Base-by-base conservation (phyloP, 2,329 filamentous ascomycete genomes). In the Fusarium incarnatum region DNA sequence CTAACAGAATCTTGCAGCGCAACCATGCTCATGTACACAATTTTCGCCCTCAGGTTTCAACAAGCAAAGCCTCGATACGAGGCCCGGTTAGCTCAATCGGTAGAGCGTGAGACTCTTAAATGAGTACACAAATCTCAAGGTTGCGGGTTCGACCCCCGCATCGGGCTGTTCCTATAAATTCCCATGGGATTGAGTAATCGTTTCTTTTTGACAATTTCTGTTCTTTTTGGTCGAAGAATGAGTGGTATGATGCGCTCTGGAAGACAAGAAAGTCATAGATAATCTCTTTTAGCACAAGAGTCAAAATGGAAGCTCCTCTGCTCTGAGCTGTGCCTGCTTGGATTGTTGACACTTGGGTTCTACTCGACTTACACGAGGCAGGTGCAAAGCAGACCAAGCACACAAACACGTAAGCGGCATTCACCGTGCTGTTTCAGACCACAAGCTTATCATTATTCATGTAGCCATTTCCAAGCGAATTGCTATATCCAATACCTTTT, bases 71-170 rank as follows among this genome's bases (percentile, higher is more conserved):
- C 60, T 65, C 61, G 22, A 50, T 41, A 47, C 30, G 53, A 64
- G 57, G 78, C 78, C 78, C 77, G 78, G 78, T 78, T 80, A 80
- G 78, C 78, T 80, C 78, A 80, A 80, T 79, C 78, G 78, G 78
- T 90, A 91, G 88, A 91, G 88, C 88, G 88, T 90, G 85, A 89
- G 88, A 90, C 88, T 90, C 88, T 87, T 87, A 87, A 44, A 44
- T 41, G 71, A 73, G 71, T 72, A 68, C 71, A 70, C 60, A 64
- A 5, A 85, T 84, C 84, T 85, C 82, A 85, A 86, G 83, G 83
- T 82, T 85, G 83, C 82, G 83, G 84, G 86, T 87, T 86, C 83
- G 83, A 85, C 78, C 80, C 79, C 80, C 79, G 78, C 79, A 78
- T 80, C 75, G 79, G 79, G 79, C 79, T 80, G 30, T 64, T 68